Evolutionary conservation across 176 grass and related monocot species (phyloP).

Genomic region (Musa beccarii): DNA sequence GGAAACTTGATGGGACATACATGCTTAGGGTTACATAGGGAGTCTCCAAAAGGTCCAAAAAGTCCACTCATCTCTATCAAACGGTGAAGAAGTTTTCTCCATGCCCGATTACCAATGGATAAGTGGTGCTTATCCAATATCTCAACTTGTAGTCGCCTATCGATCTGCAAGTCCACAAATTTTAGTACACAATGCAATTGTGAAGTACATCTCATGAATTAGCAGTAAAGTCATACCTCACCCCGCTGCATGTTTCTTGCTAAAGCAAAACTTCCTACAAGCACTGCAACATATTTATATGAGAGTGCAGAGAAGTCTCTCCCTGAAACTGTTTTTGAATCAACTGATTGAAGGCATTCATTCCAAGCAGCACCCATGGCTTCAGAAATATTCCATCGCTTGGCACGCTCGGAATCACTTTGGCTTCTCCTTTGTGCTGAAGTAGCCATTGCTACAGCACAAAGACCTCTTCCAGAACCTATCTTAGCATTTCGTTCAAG

Average conservation of each 20-base stretch:
- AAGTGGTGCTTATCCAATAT: slow-evolving; percentile 48
- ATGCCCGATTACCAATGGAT: slow-evolving; percentile 70
- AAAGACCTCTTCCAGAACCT: slow-evolving; percentile 87
- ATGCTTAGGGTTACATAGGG: slow-evolving; percentile 49
- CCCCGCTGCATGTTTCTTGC: slow-evolving; percentile 75
- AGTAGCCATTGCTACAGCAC: slow-evolving; percentile 98
- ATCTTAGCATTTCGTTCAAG: slow-evolving; percentile 90
- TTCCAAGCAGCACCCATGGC: slow-evolving; percentile 95
- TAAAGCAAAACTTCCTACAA: slow-evolving; percentile 87
- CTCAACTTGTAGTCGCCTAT: slow-evolving; percentile 72
- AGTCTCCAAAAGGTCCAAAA: slow-evolving; percentile 75
- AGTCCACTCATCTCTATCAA: slow-evolving; percentile 73
- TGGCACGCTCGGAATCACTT: slow-evolving; percentile 76
- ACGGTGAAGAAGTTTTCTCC: slow-evolving; percentile 95
- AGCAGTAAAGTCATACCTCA: slow-evolving; percentile 53
- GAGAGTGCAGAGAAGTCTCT: slow-evolving; percentile 87
- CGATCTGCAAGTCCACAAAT: slow-evolving; percentile 61
- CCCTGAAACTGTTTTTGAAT: slow-evolving; percentile 67
- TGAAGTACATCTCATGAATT: background rate
- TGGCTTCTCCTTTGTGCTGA: slow-evolving; percentile 86
- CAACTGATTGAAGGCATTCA: slow-evolving; percentile 73
- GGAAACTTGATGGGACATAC: slow-evolving; percentile 39
- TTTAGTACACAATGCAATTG: slow-evolving; percentile 15
- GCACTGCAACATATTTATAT: slow-evolving; percentile 95
- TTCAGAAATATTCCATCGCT: slow-evolving; percentile 96